A percentile compares a stretch with the other conserved stretches of the same genome.
These are phyloP conservation scores for Penicillium tannophilum DNA, from an alignment of 495 filamentous ascomycete species.

Conservation along the genomic window DNA sequence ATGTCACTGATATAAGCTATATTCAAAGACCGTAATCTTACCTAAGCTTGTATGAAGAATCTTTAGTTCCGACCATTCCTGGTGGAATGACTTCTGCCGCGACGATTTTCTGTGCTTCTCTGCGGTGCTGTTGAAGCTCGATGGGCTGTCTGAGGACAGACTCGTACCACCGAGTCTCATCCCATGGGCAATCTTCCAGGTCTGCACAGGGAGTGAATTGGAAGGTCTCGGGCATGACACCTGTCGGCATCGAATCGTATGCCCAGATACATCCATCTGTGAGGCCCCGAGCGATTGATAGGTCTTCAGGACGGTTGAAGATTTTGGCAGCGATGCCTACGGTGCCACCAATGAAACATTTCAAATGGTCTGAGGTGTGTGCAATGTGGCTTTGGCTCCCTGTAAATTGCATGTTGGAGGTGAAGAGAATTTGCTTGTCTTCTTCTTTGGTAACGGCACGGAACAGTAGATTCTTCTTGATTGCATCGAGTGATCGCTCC, in stretches of 20 bases:
- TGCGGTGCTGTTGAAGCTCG: conserved; percentile 28
- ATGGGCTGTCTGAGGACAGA: conserved; percentile 33
- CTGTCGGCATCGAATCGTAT: conserved; percentile 57
- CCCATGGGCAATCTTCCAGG: conserved; percentile 54
- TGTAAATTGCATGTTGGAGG: conserved; percentile 51
- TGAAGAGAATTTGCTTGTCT: conserved; percentile 74
- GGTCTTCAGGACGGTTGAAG: conserved; percentile 56
- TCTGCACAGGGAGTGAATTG: conserved; percentile 53
- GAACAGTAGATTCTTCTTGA: conserved; percentile 79
- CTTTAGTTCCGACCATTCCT: conserved; percentile 60
- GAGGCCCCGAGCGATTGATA: conserved; percentile 56
- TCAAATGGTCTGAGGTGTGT: conserved; percentile 56
- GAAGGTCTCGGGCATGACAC: conserved; percentile 64
- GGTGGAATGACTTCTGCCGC: conserved; percentile 49
- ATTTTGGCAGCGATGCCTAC: conserved; percentile 62
- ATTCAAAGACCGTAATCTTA: conserved; percentile 31
- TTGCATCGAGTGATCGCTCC: conserved; percentile 63
- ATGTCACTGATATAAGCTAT: background rate
- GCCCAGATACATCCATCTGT: conserved; percentile 63
- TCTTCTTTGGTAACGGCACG: conserved; percentile 73
- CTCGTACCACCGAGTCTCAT: conserved; percentile 52
- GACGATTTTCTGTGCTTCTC: conserved; percentile 45
- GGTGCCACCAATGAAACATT: conserved; percentile 64
- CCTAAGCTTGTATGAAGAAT: conserved; percentile 68
- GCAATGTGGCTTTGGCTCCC: conserved; percentile 32